Evolutionary conservation across 2,329 filamentous ascomycete species (phyloP), one percentile per base, ranked within the genome.

Genomic region (Metarhizium guizhouense): DNA sequence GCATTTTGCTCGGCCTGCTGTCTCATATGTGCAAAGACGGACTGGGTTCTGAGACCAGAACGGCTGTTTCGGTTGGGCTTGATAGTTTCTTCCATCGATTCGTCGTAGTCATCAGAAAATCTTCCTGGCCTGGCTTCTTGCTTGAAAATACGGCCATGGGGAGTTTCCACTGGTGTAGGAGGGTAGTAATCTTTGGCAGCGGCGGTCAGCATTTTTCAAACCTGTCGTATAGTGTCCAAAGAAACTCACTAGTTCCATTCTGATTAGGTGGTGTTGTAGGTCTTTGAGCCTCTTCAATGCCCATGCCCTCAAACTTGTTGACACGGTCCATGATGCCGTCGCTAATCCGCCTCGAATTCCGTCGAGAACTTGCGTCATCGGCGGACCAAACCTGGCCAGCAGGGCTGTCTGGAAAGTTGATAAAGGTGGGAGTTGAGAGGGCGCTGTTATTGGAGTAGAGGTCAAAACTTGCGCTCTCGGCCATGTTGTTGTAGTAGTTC

Each of bases 141-240:
- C 69, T 78, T 77, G 48, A 68, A 63, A 47, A 72, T 62, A 52
- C 73, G 71, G 58, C 78, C 71, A 59, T 78, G 76, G 47, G 86
- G 85, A 20, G 84, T 87, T 53, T 83, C 81, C 63, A 79, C 80
- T 54, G 87, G 86, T 32, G 86, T 89, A 49, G 85, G 80, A 56
- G 86, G 86, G 60, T 82, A 81, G 63, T 83, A 85, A 61, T 74
- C 84, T 85, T 57, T 38, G 32, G 58, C 49, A 55, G 52, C 51
- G 53, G 57, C 34, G 36, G 16, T 52, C 11, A 57, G n/a, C 52
- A 53, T 53, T 36, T 45, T 45, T 58, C 34, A 55, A 25, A 25
- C 25, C 25, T 30, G 50, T 16, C 14, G 34, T 42, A 29, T 42
- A 18, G 32, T 3, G n/a, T 20, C 8, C 20, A 13, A 2, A 18